A percentile compares a stretch with the other conserved stretches of the same genome.
These are phyloP conservation scores for Suillus ampliporus DNA, from an alignment of 768 basidiomycete genomes.

Conservation along the genomic window DNA sequence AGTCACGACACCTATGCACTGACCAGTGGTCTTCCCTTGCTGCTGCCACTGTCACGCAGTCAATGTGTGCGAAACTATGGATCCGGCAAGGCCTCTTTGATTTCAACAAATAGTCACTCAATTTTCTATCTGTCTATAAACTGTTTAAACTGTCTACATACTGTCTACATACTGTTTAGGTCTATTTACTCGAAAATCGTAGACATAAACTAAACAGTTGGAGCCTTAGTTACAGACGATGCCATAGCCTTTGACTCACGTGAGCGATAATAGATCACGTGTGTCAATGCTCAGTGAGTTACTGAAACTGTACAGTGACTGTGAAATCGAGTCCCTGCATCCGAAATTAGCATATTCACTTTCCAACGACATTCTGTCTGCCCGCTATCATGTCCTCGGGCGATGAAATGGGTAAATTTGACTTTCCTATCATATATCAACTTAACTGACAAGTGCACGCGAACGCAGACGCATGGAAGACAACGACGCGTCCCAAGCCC, in stretches of 20 bases:
- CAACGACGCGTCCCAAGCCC: conserved; percentile 23
- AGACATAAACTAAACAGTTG: no score
- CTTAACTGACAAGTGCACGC: conserved; percentile 7
- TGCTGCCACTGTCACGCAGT: conserved; percentile 32
- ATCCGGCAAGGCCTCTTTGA: no score
- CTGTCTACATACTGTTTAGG: no score
- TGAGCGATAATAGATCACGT: conserved; percentile 18
- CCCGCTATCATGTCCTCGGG: conserved; percentile 34
- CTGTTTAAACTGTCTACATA: no score
- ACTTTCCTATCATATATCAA: conserved; percentile 3
- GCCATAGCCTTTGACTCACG: conserved; percentile 8
- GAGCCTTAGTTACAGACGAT: no score
- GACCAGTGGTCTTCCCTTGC: conserved; percentile 35
- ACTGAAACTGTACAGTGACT: not conserved
- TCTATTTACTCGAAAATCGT: no score
- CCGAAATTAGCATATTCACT: no score
- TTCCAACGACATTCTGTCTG: not conserved
- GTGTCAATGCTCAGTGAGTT: conserved; percentile 2
- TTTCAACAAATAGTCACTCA: no score
- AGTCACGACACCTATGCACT: conserved; percentile 36
- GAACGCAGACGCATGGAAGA: conserved; percentile 8
- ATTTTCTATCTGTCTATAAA: no score
- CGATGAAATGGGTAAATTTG: conserved; percentile 37
- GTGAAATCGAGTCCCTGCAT: not conserved
- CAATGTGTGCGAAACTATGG: conserved; percentile 38